phyloP scores from a whole-genome alignment of 1,284 basidiomycete genomes.

The Agroathelia rolfsii region DNA sequence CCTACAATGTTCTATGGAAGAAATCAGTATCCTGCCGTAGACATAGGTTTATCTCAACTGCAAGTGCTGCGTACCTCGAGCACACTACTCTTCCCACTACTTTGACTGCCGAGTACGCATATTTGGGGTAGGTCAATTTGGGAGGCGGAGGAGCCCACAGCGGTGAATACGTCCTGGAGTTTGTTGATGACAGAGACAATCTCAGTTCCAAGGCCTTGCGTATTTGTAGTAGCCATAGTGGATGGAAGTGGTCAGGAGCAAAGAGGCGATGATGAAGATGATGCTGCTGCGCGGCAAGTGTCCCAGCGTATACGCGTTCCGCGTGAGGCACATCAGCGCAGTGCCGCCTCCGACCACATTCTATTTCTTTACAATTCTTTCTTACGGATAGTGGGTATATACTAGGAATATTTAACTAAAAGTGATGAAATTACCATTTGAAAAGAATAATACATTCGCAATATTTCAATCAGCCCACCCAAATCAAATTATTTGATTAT shows the following conservation, averaged over 20 bases:
- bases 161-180: slow-evolving; percentile 76
- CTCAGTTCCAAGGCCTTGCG: slow-evolving; percentile 61
- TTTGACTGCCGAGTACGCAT: slow-evolving; percentile 78
- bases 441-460: no score
- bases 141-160: slow-evolving; percentile 66
- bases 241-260: slow-evolving; percentile 1
- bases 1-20: slow-evolving; percentile 84
- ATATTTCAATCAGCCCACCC: no score
- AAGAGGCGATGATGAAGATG: slow-evolving; percentile 4
- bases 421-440: no score
- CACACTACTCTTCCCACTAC: slow-evolving; percentile 82
- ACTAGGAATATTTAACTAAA: no score
- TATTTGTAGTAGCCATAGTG: slow-evolving; percentile 42
- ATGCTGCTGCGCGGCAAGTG: no score
- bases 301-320: no score
- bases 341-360: no score
- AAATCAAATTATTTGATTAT: no score
- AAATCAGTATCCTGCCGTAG: background rate
- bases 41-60: slow-evolving; percentile 1
- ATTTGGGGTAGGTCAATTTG: slow-evolving; percentile 82
- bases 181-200: slow-evolving; percentile 75
- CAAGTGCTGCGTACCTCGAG: slow-evolving; percentile 48
- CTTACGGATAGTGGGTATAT: no score
- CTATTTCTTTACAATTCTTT: no score
- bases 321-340: no score